Evolutionary conservation across 2,329 filamentous ascomycete genomes (phyloP), one percentile per base, ranked within the genome.

Genomic region (Aureobasidium sp.): DNA sequence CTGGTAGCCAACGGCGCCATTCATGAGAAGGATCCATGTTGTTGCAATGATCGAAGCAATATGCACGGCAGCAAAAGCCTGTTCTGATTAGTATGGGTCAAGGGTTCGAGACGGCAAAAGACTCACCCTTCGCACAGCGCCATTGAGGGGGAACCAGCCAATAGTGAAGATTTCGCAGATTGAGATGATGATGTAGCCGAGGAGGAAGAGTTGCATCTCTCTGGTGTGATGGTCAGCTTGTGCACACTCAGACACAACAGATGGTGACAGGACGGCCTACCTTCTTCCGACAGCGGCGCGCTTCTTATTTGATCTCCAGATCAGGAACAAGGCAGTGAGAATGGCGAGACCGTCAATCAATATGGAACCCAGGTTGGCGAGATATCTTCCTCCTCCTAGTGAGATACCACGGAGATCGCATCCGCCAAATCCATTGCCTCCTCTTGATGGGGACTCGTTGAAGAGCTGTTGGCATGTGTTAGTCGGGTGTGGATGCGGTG

Each of bases 131-230:
- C 90, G 83, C 55, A 88, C 86, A 45, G 72, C 80, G 49, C 77
- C 72, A 60, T 80, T 74, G 17, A 96, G 72, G 2, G 91, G 90
- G 63, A 98, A 91, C 25, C 85, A 87, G 61, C 93, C 93, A 30
- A 97, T 83, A 0, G 90, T 90, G 72, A 98, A 96, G 64, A 98
- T 95, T 69, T 97, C 93, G 71, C 90, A 96, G 63, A 98, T 87
- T 63, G 87, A 83, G 57, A 97, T 83, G 55, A 97, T 71, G 54
- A 95, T 85, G 68, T 89, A 98, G 47, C 86, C 85, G 37, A 88
- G 58, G 47, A 98, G 80, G 72, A 98, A 97, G 29, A 96, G 64
- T 77, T 98, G 93, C 81, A 98, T 97, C 71, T 98, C 93, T 70
- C 93, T 95, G 64, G 2, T 4, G 10, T 25, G 14, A 41, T 7